These are phyloP conservation scores for Mercurialis annua DNA, from an alignment of 345 rosid genomes.

Conservation along the genomic window DNA sequence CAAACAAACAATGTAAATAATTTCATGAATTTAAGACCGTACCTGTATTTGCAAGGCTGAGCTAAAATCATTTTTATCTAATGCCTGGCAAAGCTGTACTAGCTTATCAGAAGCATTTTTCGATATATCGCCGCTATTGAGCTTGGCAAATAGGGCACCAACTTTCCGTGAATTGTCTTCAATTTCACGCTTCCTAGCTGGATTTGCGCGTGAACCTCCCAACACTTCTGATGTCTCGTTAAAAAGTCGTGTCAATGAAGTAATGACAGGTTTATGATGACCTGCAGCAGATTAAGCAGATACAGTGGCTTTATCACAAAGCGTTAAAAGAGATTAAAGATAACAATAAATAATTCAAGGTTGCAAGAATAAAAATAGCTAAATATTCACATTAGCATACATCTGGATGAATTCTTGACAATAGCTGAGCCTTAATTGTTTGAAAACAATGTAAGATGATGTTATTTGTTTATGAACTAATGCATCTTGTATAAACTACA, in stretches of 20 bases:
- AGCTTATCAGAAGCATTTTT: slow-evolving; percentile 91
- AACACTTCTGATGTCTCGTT: slow-evolving; percentile 90
- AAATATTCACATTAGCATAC: neutral
- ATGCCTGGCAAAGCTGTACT: slow-evolving; percentile 79
- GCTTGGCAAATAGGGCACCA: slow-evolving; percentile 91
- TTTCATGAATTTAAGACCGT: slow-evolving; percentile 7
- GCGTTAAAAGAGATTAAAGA: neutral
- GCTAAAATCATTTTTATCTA: slow-evolving; percentile 70
- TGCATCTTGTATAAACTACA: neutral
- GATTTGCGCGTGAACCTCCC: slow-evolving; percentile 92
- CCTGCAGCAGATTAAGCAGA: slow-evolving; percentile 46
- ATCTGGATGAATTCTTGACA: neutral
- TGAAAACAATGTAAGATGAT: neutral
- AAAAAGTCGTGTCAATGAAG: slow-evolving; percentile 83
- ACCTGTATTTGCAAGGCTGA: slow-evolving; percentile 95
- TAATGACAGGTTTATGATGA: slow-evolving; percentile 65
- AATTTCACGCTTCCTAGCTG: slow-evolving; percentile 88
- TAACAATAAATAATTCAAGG: neutral
- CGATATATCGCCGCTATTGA: slow-evolving; percentile 86
- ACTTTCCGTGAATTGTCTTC: slow-evolving; percentile 91
- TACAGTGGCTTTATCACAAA: neutral
- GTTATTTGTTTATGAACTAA: neutral
- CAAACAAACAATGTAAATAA: neutral
- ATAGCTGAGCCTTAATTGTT: neutral
- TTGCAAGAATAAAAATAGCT: neutral